Evolutionary conservation across 768 basidiomycete species (phyloP), one percentile per base, ranked within the genome.

Genomic region (Lanmaoa pseudosensibilis): DNA sequence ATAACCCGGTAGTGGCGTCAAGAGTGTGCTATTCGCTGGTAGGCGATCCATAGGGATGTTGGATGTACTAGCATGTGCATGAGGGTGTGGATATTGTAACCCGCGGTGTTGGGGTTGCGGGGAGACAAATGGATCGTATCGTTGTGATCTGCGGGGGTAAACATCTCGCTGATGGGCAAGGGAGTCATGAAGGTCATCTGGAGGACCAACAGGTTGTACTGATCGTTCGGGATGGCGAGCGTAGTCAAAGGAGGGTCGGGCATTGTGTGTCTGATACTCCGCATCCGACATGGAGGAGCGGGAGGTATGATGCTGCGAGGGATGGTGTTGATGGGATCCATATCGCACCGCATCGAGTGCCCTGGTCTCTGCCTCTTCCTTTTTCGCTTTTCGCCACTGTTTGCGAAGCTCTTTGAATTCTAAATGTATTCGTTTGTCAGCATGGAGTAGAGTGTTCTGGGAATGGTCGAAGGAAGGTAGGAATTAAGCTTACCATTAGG

Each of bases 381-480:
- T 94, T 78, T 95, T 97, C 62, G 86, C 83, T 77, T 92, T 92
- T 40, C 94, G 86, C 94, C 96, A 97, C 64, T 90, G 88, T 73
- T 95, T 98, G 54, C 96, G 87, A 65, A 98, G 84, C 69, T 98
- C 96, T 68, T 96, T 98, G 81, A 98, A 99, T 78, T 98, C 96
- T 98, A 59, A 8, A 55, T 38, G 25, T 1, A 44, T 13, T 18
- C 3, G 41, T 49, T 27, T 13, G 47, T 72, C 33, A 71, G 54
- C 11, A 52, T 37, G 44, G 12, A 2, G 23, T 12, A 40, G 49
- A 11, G 37, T 21, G 13, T 8, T 37, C 25, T 40, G 7, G 25
- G 27, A 13, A 49, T 11, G 18, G 30, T n/a, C 15, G 18, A 46
- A 5, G 48, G 57, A 49, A 47, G 21, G 18, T 8, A 12, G 45